Base-by-base conservation (phyloP, 805 yeast species). In the Lipomyces mesembrius region DNA sequence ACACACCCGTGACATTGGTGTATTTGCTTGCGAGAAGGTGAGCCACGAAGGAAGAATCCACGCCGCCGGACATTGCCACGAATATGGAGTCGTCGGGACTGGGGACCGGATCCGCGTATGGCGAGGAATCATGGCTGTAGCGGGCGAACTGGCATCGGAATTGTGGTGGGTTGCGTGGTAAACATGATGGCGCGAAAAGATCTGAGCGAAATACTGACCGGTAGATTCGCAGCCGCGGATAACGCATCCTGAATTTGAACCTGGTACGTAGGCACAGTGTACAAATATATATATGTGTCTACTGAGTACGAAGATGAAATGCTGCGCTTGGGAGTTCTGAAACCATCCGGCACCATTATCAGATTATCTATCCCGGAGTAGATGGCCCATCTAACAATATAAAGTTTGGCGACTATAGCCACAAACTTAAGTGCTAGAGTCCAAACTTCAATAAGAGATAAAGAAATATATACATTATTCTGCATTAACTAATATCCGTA, bases 61-160 rank as follows among this genome's bases (percentile, higher is more conserved):
- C 98, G 0, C 99, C 99, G 0, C 97, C 90, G 0, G 97, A 91
- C 97, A 95, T 91, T 7, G 98, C 97, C 4, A 95, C 86, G 25
- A 90, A 79, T 27, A 94, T 84, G 62, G 29, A 22, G 59, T 67
- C 71, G 34, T 62, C 58, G 3, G 66, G 60, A 7, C 32, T 35
- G 9, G 68, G 68, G 17, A 27, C 37, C n/a, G 52, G 63, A 35
- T 60, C 67, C 29, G 43, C 53, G 35, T 66, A 66, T 22, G 43
- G 14, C 7, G 12, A 52, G 27, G 55, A 52, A 9, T n/a, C 34
- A 29, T 43, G 49, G 49, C 20, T n/a, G 20, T 43, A 43, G 20
- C 22, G 25, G 8, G 49, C 49, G 20, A 43, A n/a, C 20, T n/a
- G 49, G 25, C 49, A 43, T 4, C 9, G 49, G 43, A 43, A 43